These are phyloP conservation scores for Camellia japonica DNA, from an alignment of 148 eudicot genomes.

Conservation along the genomic window DNA sequence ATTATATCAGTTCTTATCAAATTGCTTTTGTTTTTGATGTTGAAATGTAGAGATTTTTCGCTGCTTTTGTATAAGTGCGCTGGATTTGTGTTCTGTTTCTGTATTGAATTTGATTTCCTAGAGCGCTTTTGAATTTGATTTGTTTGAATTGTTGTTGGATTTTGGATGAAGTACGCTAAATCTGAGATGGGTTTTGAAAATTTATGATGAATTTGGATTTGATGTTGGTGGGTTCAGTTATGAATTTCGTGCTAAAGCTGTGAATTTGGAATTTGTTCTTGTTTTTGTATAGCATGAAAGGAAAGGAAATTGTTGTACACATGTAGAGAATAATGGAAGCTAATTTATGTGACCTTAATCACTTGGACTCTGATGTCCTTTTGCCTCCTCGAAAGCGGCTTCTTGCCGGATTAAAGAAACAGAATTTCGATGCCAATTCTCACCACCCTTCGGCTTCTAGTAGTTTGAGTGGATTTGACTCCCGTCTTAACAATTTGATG, in stretches of 20 bases:
- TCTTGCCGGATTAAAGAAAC: constrained; percentile 75
- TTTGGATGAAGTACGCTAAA: constrained; percentile 10
- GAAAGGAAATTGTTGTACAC: constrained; percentile 12
- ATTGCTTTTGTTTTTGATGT: constrained; percentile 2
- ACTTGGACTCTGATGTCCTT: constrained; percentile 65
- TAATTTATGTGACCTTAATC: constrained; percentile 51
- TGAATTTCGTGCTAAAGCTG: constrained; percentile 17
- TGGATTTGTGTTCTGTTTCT: constrained; percentile 1
- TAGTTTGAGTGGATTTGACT: constrained; percentile 37
- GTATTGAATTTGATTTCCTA: constrained; percentile 3
- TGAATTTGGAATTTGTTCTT: constrained; percentile 19
- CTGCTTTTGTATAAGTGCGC: constrained; percentile 8
- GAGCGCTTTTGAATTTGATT: too few relatives aligned
- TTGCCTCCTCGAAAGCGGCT: constrained; percentile 95
- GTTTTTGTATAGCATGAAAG: constrained; percentile 18
- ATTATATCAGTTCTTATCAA: background rate
- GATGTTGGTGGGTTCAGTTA: constrained; percentile 23
- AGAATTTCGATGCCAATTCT: constrained; percentile 46
- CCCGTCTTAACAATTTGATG: constrained; percentile 44
- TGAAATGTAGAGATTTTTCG: background rate
- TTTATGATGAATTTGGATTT: constrained; percentile 7
- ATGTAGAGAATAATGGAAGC: constrained; percentile 57
- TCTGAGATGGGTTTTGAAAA: background rate
- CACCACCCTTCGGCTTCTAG: constrained; percentile 28
- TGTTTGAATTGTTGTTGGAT: constrained; percentile 9